Base-by-base conservation (phyloP, 1,139 yeast genomes). In the Citeromyces hawaiiensis region DNA sequence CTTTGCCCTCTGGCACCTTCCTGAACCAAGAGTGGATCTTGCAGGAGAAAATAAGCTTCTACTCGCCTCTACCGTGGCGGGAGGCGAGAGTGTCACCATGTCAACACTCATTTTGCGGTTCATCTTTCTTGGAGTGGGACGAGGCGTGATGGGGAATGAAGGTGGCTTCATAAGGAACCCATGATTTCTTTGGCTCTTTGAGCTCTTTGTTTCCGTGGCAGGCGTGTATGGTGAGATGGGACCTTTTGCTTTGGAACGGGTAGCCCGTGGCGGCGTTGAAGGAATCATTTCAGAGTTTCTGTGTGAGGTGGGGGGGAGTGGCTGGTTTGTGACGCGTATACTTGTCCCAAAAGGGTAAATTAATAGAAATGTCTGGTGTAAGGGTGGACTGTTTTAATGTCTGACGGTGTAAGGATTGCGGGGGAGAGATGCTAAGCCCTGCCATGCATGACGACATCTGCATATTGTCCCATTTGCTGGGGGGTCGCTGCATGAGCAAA, bases 91-190 rank as follows among this genome's bases (percentile, higher is more conserved):
- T 9, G 34, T 6, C 15, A 30, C 34, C 17, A 35, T 35, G 10
- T 19, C 27, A 11, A 18, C 30, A 8, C 17, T 19, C 18, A 15
- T 15, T 21, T 36, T 36, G 15, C 38, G 25, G 18, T 19, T 36
- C 14, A 30, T 23, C 38, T 31, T 23, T n/a, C 38, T 13, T 9
- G 39, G 39, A 5, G 39, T 38, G 21, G 39, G 39, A 32, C 35
- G 36, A 4, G 39, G 39, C 8, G 39, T 38, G 23, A 33, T 35
- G 19, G 39, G 39, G 17, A 30, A 16, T 3, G 17, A 4, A 5
- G 34, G 34, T n/a, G 34, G 34, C 13, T 30, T 30, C 34, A 30
- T 30, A 9, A 30, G 34, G 8, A 23, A 23, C 8, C 11, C 27
- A 23, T 23, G 27, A 23, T 23, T 23, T 23, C 11, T 23, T 23